Evolutionary conservation across 768 basidiomycete species (phyloP), one percentile per base, ranked within the genome.

Genomic region (Mycena sanguinolenta): DNA sequence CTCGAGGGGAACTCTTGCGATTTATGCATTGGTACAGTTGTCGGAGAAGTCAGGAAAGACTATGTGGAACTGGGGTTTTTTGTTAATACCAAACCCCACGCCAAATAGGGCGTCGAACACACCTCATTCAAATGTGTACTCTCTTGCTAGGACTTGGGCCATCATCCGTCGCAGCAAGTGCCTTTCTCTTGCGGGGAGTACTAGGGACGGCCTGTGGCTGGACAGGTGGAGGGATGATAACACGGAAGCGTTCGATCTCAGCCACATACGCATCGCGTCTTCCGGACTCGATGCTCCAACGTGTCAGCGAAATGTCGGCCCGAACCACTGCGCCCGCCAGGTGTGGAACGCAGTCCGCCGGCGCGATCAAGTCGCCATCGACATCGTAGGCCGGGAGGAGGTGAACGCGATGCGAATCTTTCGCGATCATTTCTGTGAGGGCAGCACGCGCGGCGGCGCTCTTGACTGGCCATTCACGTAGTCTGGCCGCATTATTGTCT

Each of bases 301-400:
- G 60, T 14, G 17, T 49, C 27, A 62, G 21, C 6, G 32, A n/a
- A 28, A 62, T 9, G 23, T 3, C 34, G 12, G 46, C 60, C 16
- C 60, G 46, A 16, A 62, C 60, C 14, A 62, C 60, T 34, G 60
- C 60, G 21, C 46, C 60, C 32, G 13, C 34, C 17, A 62, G 60
- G 17, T 44, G 14, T 3, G n/a, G 14, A 13, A 10, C 3, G 46
- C 50, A 62, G 13, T 50, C 17, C 21, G 16, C n/a, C 3, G 60
- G 60, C 19, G 30, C 30, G 46, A 62, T 62, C n/a, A 50, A 4
- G 14, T 62, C 42, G 19, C 16, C 39, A 10, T 62, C 30, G 10
- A 5, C 27, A 46, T 50, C 60, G 60, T 36, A 62, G 8, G 60
- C 60, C 10, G 23, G 23, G 3, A 62, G 21, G 6, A 28, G 44